Percentiles rank a stretch among this genome's conserved stretches.
phyloP scores from a whole-genome alignment of 441 rosid species.

The Gossypium lobatum region DNA sequence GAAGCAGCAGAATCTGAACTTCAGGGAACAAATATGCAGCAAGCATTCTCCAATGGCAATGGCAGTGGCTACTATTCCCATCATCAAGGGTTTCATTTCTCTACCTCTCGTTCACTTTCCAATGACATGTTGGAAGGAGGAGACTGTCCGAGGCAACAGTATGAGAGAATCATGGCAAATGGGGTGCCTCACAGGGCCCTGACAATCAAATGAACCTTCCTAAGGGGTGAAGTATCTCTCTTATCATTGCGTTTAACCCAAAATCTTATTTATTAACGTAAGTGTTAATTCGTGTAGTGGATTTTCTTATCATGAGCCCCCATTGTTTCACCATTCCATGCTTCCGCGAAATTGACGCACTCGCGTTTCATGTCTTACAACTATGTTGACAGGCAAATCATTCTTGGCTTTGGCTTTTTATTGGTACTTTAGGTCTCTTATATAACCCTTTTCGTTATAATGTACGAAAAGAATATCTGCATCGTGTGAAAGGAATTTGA shows the following conservation, averaged over 20 bases:
- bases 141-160: constrained; percentile 14
- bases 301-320: neutral
- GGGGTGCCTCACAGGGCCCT: constrained; percentile 23
- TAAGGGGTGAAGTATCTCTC: neutral
- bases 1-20: neutral
- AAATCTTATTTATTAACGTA: neutral
- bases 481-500: constrained; percentile 1
- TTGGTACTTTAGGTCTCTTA: neutral
- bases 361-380: neutral
- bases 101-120: constrained; percentile 6
- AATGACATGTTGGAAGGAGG: constrained; percentile 20
- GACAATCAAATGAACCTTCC: constrained; percentile 22
- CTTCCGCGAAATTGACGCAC: neutral
- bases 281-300: neutral
- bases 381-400: constrained; percentile 24
- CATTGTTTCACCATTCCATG: neutral
- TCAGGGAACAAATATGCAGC: constrained; percentile 12
- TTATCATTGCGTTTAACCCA: neutral
- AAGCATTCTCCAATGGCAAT: constrained; percentile 4
- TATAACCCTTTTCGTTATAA: neutral
- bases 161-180: constrained; percentile 21
- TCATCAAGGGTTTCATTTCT: constrained; percentile 16
- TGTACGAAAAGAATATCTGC: neutral
- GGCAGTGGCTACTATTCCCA: constrained; percentile 11
- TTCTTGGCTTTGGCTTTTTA: constrained; percentile 27